phyloP scores from a whole-genome alignment of 2,329 filamentous ascomycete species.

The Alternaria alternata region DNA sequence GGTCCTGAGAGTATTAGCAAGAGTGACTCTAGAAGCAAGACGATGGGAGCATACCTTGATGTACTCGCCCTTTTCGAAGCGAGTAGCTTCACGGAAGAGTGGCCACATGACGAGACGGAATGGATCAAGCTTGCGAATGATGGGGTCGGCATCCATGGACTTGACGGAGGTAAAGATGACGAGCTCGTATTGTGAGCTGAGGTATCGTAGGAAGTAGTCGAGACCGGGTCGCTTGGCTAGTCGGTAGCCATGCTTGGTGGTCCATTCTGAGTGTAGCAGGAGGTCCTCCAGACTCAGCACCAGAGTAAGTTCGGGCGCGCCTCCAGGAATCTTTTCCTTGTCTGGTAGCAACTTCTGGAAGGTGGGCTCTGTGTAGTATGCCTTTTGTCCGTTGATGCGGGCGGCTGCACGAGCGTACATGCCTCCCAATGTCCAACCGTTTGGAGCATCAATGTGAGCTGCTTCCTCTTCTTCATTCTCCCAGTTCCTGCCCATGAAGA shows the following conservation, averaged over 20 bases:
- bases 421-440: conserved; percentile 76
- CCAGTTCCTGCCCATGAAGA: conserved; percentile 90
- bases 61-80: conserved; percentile 94
- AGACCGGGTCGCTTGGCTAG: conserved; percentile 93
- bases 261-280: conserved; percentile 94
- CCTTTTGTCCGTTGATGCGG: conserved; percentile 76
- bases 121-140: conserved; percentile 92
- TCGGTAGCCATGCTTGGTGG: conserved; percentile 91
- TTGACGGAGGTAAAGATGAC: conserved; percentile 94
- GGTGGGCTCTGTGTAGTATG: conserved; percentile 94
- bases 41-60: conserved; percentile 73
- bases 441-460: conserved; percentile 74
- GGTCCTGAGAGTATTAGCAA: conserved; percentile 67
- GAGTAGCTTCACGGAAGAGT: conserved; percentile 93
- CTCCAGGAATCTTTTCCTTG: conserved; percentile 62
- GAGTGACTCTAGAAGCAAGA: neutral
- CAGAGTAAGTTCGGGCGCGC: conserved; percentile 87
- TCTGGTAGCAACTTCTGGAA: conserved; percentile 93
- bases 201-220: conserved; percentile 96
- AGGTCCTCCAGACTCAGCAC: conserved; percentile 94
- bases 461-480: conserved; percentile 75
- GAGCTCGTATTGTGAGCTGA: conserved; percentile 97
- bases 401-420: conserved; percentile 85
- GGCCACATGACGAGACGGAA: conserved; percentile 96
- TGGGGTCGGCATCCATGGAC: conserved; percentile 81